Base-by-base conservation (phyloP, 2,329 filamentous ascomycete genomes). In the Venturia carpophila region DNA sequence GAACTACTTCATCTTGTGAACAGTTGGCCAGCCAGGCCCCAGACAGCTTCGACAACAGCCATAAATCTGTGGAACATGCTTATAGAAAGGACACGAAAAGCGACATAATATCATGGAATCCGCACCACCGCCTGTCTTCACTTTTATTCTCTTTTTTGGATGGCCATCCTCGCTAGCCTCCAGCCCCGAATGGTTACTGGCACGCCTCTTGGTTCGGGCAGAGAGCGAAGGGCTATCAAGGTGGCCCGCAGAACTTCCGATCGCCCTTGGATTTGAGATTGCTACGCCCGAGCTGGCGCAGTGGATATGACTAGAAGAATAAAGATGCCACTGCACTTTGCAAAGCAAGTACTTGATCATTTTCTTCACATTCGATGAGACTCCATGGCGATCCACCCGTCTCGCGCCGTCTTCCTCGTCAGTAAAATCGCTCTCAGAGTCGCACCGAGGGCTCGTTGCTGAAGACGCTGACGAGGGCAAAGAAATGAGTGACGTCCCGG, bases 81-180 rank as follows among this genome's bases (percentile, higher is more conserved):
- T 78, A 69, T 72, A 77, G 64, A 74, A 79, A 0, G 77, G 77
- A 63, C 77, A 79, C 4, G 76, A 76, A 42, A 76, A 72, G 69
- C 69, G 66, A 24, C 52, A 56, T 13, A 56, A 34, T 27, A 37
- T 56, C 27, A 37, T 56, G 17, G 52, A 10, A 34, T 56, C 52
- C 7, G 30, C 52, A 37, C 52, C 19, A 24, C 4, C 21, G 2
- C 52, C 52, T 37, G 15, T 6, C 17, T 56, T 19, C 27, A 56
- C 52, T 27, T 56, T 56, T n/a, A 27, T 56, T 21, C 52, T 37
- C 10, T 56, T 56, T 27, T 56, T 56, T 17, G 11, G 52, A 37
- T 56, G 52, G 7, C 13, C 52, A 56, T 56, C 52, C 30, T 56
- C 52, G 27, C 27, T 37, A 5, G 11, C 34, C 2, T 34, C 52